A percentile compares a stretch with the other conserved stretches of the same genome.
phyloP scores from a whole-genome alignment of 2,329 filamentous ascomycete genomes.

The Colletotrichum sp. region DNA sequence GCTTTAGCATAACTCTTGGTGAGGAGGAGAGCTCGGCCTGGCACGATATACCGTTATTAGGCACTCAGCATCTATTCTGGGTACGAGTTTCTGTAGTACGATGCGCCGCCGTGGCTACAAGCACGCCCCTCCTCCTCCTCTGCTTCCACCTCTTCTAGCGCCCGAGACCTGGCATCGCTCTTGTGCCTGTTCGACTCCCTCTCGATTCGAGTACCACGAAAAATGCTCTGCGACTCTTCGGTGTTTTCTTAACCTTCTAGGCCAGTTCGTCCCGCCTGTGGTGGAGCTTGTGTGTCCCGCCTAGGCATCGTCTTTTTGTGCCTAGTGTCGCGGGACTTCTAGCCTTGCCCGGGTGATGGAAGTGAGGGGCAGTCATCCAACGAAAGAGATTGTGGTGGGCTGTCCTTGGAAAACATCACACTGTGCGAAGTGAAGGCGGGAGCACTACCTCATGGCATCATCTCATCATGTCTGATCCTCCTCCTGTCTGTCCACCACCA shows the following conservation, averaged over 20 bases:
- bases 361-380: not conserved
- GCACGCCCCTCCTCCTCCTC: not conserved
- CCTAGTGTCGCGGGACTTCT: not conserved
- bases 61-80: conserved; percentile 13
- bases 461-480: not conserved
- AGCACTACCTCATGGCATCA: not conserved
- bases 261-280: not conserved
- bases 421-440: not conserved
- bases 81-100: not conserved
- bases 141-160: not conserved
- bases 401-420: not conserved
- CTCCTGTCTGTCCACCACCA: not conserved
- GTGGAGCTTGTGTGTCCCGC: not conserved
- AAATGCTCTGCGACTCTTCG: not conserved
- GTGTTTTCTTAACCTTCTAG: not conserved
- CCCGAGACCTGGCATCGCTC: not conserved
- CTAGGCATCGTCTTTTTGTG: not conserved
- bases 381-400: not conserved
- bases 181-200: not conserved
- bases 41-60: not conserved
- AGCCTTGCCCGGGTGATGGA: not conserved
- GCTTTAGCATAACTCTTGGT: not conserved
- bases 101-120: not conserved
- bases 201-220: not conserved
- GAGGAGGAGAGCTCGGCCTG: not conserved